A percentile compares a stretch with the other conserved stretches of the same genome.
These are phyloP conservation scores for Asterophora parasitica DNA, from an alignment of 768 basidiomycete species.

Conservation along the genomic window DNA sequence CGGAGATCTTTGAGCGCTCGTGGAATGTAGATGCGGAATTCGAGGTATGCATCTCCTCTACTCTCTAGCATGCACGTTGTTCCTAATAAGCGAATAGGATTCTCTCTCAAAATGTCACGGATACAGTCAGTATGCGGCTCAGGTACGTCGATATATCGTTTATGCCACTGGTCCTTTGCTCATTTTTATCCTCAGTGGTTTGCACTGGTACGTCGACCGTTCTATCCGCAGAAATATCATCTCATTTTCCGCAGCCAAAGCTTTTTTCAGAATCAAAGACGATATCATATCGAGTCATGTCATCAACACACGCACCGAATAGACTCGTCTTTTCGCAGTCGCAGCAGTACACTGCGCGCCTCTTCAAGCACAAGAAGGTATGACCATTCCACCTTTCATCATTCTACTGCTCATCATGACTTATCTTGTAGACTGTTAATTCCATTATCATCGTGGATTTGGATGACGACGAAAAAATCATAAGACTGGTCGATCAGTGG, in stretches of 20 bases:
- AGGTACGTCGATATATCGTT: slow-evolving; percentile 34
- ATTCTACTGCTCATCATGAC: neutral
- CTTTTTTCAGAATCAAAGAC: slow-evolving; percentile 47
- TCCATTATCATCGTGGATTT: slow-evolving; percentile 62
- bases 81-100: slow-evolving; percentile 29
- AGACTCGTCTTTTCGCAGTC: slow-evolving; percentile 55
- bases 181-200: slow-evolving; percentile 36
- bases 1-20: slow-evolving; percentile 46
- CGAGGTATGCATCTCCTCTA: slow-evolving; percentile 33
- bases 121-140: slow-evolving; percentile 46
- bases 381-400: neutral
- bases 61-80: neutral
- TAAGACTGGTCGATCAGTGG: slow-evolving; percentile 56
- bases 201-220: slow-evolving; percentile 37
- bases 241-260: slow-evolving; percentile 38
- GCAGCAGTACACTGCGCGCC: slow-evolving; percentile 56
- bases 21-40: slow-evolving; percentile 53
- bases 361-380: slow-evolving; percentile 51
- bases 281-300: slow-evolving; percentile 49
- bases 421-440: slow-evolving; percentile 39
- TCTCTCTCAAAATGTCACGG: slow-evolving; percentile 47
- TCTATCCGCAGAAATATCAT: neutral
- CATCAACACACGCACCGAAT: slow-evolving; percentile 54
- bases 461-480: slow-evolving; percentile 60
- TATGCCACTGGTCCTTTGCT: neutral